A percentile compares a stretch with the other conserved stretches of the same genome.
phyloP scores from a whole-genome alignment of 2,329 filamentous ascomycete genomes.

The Colletotrichum sp. region DNA sequence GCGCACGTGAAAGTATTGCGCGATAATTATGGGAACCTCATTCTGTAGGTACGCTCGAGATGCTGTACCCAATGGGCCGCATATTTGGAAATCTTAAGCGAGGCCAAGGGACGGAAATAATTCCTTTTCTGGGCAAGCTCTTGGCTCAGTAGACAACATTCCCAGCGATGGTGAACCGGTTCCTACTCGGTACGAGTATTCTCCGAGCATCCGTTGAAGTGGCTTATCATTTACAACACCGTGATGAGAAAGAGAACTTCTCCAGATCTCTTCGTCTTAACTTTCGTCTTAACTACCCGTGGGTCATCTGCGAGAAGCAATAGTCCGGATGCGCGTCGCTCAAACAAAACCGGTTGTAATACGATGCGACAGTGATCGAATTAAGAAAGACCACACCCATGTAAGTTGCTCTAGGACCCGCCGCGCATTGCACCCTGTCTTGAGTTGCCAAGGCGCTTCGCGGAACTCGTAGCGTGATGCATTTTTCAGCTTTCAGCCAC shows the following conservation, averaged over 20 bases:
- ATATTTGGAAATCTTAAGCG: background rate
- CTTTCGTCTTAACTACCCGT: background rate
- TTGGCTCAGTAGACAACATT: background rate
- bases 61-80: background rate
- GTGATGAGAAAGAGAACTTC: fast-evolving
- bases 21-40: background rate
- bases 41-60: background rate
- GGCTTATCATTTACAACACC: background rate
- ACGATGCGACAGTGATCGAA: background rate
- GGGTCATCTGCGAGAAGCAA: background rate
- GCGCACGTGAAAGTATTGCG: background rate
- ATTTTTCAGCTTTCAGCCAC: background rate
- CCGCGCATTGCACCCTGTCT: background rate
- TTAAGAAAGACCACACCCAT: background rate
- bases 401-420: fast-evolving
- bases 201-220: background rate
- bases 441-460: background rate
- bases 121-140: background rate
- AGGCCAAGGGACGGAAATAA: background rate
- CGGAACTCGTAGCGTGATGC: background rate
- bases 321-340: background rate
- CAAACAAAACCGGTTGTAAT: fast-evolving
- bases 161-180: background rate
- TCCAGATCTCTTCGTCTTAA: background rate
- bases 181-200: background rate